phyloP scores from a whole-genome alignment of 768 basidiomycete genomes.

The Heimioporus sp. region DNA sequence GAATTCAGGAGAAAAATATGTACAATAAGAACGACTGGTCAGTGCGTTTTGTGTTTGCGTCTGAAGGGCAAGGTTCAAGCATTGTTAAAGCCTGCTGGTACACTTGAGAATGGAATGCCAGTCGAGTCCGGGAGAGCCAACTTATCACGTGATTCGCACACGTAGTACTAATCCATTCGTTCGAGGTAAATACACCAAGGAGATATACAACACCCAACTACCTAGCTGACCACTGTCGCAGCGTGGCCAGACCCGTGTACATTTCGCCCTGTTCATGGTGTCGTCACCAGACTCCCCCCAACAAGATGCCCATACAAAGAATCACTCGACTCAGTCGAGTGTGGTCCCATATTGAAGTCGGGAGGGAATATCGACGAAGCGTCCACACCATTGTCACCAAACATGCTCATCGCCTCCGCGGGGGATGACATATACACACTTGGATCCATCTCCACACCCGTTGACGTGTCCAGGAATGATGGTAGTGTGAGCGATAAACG shows the following conservation, averaged over 20 bases:
- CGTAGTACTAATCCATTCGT: not conserved
- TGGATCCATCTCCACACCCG: constrained; percentile 48
- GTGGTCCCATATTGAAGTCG: constrained; percentile 30
- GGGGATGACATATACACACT: constrained; percentile 51
- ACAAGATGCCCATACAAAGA: constrained; percentile 26
- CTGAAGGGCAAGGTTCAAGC: not conserved
- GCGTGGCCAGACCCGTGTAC: not conserved
- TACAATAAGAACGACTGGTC: not conserved
- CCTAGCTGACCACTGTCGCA: constrained; percentile 9
- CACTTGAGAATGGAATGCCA: not conserved
- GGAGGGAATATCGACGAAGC: constrained; percentile 32
- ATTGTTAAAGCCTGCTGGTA: not conserved
- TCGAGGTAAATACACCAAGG: not conserved
- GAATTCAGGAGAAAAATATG: not conserved
- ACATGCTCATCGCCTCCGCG: constrained; percentile 60
- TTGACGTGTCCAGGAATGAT: constrained; percentile 28
- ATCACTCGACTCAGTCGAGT: constrained; percentile 25
- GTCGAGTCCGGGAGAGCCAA: no score
- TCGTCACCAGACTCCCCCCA: constrained; percentile 24
- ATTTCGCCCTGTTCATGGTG: constrained; percentile 16
- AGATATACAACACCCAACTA: constrained; percentile 7
- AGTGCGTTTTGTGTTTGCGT: not conserved
- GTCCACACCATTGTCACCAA: constrained; percentile 44
- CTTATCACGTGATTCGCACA: constrained; percentile 9
- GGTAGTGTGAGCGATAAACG: constrained; percentile 23